These are phyloP conservation scores for Sisymbrium irio DNA, from an alignment of 345 rosid species.

Conservation along the genomic window DNA sequence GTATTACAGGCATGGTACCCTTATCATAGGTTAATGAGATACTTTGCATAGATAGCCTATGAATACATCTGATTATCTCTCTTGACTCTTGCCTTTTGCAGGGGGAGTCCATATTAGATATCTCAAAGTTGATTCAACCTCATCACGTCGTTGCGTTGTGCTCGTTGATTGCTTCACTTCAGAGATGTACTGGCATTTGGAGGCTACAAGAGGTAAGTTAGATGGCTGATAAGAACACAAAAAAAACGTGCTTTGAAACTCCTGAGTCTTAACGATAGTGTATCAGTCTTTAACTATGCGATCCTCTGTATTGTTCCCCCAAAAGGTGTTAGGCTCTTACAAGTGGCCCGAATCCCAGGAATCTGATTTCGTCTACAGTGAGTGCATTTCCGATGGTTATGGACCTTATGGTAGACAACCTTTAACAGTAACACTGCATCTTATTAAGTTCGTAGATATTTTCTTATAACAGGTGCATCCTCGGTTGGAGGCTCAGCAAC, in stretches of 20 bases:
- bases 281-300: conserved; percentile 5
- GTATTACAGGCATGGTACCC: conserved; percentile 62
- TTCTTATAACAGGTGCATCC: conserved; percentile 53
- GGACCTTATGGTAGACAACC: background rate
- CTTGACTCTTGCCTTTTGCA: conserved; percentile 40
- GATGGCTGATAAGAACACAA: background rate
- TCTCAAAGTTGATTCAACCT: conserved; percentile 50
- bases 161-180: conserved; percentile 68
- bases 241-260: background rate
- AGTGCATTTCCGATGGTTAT: conserved; percentile 24
- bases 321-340: conserved; percentile 66
- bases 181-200: conserved; percentile 79
- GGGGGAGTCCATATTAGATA: conserved; percentile 60
- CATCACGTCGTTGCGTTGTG: conserved; percentile 51
- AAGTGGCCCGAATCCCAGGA: conserved; percentile 84
- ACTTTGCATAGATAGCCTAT: conserved; percentile 16
- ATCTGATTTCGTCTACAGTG: conserved; percentile 78
- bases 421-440: background rate
- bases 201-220: conserved; percentile 77
- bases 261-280: background rate
- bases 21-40: conserved; percentile 17
- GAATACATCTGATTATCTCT: conserved; percentile 9
- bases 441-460: background rate
- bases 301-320: conserved; percentile 13
- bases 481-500: conserved; percentile 78